phyloP scores from a whole-genome alignment of 2,329 filamentous ascomycete species.

The Sclerotinia spermophila region DNA sequence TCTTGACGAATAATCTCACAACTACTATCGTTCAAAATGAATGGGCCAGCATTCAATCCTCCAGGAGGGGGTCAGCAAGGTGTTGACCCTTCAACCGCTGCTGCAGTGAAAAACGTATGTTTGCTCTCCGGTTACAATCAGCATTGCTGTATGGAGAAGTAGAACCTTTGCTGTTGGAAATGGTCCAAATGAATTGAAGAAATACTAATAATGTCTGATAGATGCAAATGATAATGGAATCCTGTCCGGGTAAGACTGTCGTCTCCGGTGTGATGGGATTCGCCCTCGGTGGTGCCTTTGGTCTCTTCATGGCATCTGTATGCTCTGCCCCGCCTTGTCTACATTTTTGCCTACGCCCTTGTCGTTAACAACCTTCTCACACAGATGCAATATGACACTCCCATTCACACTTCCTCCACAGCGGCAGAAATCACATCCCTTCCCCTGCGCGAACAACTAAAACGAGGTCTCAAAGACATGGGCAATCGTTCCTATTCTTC shows the following conservation, averaged over 20 bases:
- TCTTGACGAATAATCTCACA: background rate
- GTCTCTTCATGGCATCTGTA: slow-evolving; percentile 97
- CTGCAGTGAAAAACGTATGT: slow-evolving; percentile 36
- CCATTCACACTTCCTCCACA: slow-evolving; percentile 51
- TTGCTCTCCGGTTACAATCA: background rate
- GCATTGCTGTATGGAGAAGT: background rate
- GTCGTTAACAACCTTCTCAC: background rate
- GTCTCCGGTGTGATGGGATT: slow-evolving; percentile 94
- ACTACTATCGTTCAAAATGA: slow-evolving; percentile 25
- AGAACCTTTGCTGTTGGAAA: background rate
- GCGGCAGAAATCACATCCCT: slow-evolving; percentile 54
- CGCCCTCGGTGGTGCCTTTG: slow-evolving; percentile 88
- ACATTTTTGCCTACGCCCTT: slow-evolving; percentile 7
- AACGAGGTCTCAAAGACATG: slow-evolving; percentile 90
- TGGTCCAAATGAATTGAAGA: background rate
- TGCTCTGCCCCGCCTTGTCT: slow-evolving; percentile 37
- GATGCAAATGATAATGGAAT: slow-evolving; percentile 65
- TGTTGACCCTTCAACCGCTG: slow-evolving; percentile 33
- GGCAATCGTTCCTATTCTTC: slow-evolving; percentile 75
- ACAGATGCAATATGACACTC: slow-evolving; percentile 97
- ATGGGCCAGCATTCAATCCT: slow-evolving; percentile 28
- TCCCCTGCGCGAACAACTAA: slow-evolving; percentile 79
- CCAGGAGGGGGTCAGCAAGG: slow-evolving; percentile 20
- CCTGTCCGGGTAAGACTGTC: slow-evolving; percentile 81
- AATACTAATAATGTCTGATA: slow-evolving; percentile 16